Evolutionary conservation across 2,329 filamentous ascomycete genomes (phyloP).

Genomic region (Penicillium janthinellum): DNA sequence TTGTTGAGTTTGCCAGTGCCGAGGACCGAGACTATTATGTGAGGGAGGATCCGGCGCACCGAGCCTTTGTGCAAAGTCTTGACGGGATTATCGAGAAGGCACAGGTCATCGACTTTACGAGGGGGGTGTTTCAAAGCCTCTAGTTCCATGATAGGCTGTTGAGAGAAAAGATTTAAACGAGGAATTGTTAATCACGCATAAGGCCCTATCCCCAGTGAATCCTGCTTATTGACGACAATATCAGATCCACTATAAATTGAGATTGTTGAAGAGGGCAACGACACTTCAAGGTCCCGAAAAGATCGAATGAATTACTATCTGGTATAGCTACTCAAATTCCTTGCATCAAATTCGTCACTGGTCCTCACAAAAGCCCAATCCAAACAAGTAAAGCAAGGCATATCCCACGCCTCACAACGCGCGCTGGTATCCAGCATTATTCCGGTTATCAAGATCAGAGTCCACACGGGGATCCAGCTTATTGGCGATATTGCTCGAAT

Average conservation of each 20-base stretch:
- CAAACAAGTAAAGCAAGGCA: neutral
- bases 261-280: neutral
- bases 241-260: too few species aligned
- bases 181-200: too few species aligned
- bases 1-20: slow-evolving; percentile 65
- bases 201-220: too few species aligned
- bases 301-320: neutral
- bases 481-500: neutral
- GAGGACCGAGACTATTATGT: slow-evolving; percentile 71
- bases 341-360: neutral
- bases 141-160: neutral
- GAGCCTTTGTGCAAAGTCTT: slow-evolving; percentile 57
- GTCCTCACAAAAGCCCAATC: neutral
- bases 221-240: too few species aligned
- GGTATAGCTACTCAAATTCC: neutral
- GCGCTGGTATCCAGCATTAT: neutral
- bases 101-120: slow-evolving; percentile 40
- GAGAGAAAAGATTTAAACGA: neutral
- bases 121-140: slow-evolving; percentile 26
- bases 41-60: slow-evolving; percentile 64
- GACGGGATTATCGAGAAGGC: slow-evolving; percentile 35
- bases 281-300: neutral
- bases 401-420: neutral
- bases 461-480: neutral
- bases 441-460: neutral